phyloP scores from a whole-genome alignment of 208 protist species.

The Angomonas ambiguus region DNA sequence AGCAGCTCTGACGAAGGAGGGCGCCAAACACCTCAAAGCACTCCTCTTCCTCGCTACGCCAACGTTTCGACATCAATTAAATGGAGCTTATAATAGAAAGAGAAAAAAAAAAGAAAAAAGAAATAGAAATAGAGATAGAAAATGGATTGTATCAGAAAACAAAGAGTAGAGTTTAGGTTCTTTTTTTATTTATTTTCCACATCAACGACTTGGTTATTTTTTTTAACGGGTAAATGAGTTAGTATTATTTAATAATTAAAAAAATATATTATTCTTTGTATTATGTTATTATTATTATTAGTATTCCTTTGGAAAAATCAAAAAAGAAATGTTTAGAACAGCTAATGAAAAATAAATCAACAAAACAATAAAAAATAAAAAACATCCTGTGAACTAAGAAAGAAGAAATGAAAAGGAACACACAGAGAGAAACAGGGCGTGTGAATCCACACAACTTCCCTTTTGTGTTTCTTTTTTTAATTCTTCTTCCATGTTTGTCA shows the following conservation, averaged over 20 bases:
- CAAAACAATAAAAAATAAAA: slow-evolving; percentile 8
- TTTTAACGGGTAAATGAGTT: background rate
- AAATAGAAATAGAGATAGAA: background rate
- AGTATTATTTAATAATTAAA: slow-evolving; percentile 6
- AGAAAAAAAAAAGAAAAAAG: background rate
- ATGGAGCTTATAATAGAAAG: background rate
- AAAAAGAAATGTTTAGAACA: slow-evolving; percentile 13
- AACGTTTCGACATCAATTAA: slow-evolving; percentile 28
- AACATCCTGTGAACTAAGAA: background rate
- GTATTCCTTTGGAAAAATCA: slow-evolving; percentile 11
- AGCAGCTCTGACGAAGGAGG: slow-evolving; percentile 64
- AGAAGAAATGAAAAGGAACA: background rate
- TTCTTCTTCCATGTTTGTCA: no score
- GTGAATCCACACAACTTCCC: no score
- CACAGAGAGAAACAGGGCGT: no score
- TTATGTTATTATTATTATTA: background rate
- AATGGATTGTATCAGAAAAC: background rate
- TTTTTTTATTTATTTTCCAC: slow-evolving; percentile 11
- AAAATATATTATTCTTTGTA: slow-evolving; percentile 1
- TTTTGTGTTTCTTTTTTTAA: no score
- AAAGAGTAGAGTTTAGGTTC: background rate
- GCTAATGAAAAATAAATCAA: slow-evolving; percentile 8
- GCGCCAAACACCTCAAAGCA: slow-evolving; percentile 57
- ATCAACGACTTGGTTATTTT: no score
- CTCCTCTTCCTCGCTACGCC: slow-evolving; percentile 45